Percentiles rank a stretch among this genome's conserved stretches.
phyloP scores from a whole-genome alignment of 2,329 filamentous ascomycete genomes.

The Neonectria sp. region DNA sequence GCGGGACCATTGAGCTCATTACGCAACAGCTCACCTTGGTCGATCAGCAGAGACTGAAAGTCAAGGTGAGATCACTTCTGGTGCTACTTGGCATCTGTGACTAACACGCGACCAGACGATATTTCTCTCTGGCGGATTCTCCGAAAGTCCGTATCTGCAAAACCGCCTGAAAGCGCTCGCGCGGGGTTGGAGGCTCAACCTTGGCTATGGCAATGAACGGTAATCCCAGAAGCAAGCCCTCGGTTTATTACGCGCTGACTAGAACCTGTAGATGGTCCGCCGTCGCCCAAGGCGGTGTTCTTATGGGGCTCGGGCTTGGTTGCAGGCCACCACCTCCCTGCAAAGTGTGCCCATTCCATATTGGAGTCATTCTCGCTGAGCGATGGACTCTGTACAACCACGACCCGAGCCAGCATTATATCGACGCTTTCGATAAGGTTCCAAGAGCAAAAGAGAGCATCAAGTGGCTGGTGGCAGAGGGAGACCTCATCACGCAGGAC shows the following conservation, averaged over 20 bases:
- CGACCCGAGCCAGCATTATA: conserved; percentile 10
- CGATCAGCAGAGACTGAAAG: conserved; percentile 1
- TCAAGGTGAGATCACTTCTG: neutral
- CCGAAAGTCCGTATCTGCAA: conserved; percentile 25
- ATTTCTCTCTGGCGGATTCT: conserved; percentile 35
- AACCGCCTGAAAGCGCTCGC: conserved; percentile 18
- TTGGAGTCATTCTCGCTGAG: conserved; percentile 27
- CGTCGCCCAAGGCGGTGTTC: conserved; percentile 32
- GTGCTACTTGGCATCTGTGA: neutral
- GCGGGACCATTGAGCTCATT: conserved; percentile 28
- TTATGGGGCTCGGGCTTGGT: conserved; percentile 29
- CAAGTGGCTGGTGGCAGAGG: conserved; percentile 34
- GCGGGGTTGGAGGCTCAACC: conserved; percentile 7
- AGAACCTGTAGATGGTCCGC: conserved; percentile 24
- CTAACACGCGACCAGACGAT: conserved; percentile 22
- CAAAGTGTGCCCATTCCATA: conserved; percentile 20
- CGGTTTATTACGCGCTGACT: accelerated
- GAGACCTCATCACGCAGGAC: conserved; percentile 27
- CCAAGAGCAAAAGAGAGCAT: conserved; percentile 24
- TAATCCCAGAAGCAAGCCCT: neutral
- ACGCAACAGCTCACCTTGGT: conserved; percentile 20
- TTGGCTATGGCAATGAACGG: conserved; percentile 16
- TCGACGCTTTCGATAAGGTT: conserved; percentile 14
- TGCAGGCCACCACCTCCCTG: conserved; percentile 4
- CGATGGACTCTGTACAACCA: conserved; percentile 22